Evolutionary conservation across 1,139 yeast genomes (phyloP), one percentile per base, ranked within the genome.

Genomic region (Saccharomyces hybrid): DNA sequence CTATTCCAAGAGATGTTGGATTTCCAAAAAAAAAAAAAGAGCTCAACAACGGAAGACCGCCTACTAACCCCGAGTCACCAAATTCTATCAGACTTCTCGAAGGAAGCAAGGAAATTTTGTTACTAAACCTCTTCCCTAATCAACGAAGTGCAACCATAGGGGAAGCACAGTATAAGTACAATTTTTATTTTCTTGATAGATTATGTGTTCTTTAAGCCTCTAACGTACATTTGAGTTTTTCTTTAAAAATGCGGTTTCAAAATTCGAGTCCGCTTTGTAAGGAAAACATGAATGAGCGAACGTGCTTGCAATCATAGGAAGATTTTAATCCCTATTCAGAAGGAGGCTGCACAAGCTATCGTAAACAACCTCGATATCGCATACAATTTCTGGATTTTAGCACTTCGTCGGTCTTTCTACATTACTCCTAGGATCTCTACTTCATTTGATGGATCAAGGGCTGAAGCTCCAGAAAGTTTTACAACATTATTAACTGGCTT

Each of bases 41-140:
- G 44, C 44, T 38, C 44, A 38, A 38, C 44, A 38, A 38, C 44
- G 44, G 44, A 38, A 38, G 44, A 38, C 44, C 44, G 44, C 24
- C 44, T 38, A 38, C 26, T 38, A 38, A 38, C 44, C 44, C 44
- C 44, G 44, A 38, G 44, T 38, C 12, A 14, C 44, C 21, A 19
- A 7, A 16, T 38, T 38, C 19, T 19, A 38, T 7, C 21, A 16
- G 3, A 38, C 44, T 4, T 24, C 4, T 38, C 26, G 26, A 38
- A 38, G 44, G 9, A 38, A 38, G 19, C 24, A 38, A 19, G 44
- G 19, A 38, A 38, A 38, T 12, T 38, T 19, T 38, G 44, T 4
- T 19, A 38, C 24, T 38, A 11, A 38, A 38, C 7, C 11, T 38
- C 26, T 38, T 21, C 24, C 44, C 26, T 38, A 38, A 9, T 19